Conservation (phyloP, 78 protist species). For the Chrysochromulina parva region DNA sequence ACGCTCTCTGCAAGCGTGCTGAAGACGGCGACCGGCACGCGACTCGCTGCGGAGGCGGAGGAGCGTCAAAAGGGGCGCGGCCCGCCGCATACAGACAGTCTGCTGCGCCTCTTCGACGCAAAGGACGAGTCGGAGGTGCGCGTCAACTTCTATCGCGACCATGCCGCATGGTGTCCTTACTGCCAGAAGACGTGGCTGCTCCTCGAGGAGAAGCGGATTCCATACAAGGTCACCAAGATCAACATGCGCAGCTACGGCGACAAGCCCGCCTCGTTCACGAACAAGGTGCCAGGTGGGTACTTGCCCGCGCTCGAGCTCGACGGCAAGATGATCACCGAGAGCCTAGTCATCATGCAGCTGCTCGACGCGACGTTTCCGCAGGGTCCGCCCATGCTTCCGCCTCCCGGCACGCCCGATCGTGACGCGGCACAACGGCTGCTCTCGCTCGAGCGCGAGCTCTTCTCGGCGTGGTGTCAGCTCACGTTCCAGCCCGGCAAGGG, state of each 20-base stretch:
- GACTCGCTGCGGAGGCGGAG: not conserved
- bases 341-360: conserved; percentile 1
- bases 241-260: conserved; percentile 39
- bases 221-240: conserved; percentile 4
- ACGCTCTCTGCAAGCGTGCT: not conserved
- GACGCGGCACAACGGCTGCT: not conserved
- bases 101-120: conserved; percentile 14
- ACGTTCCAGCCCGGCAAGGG: not conserved
- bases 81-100: not conserved
- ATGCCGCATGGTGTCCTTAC: conserved; percentile 42
- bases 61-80: not conserved
- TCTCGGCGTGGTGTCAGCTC: not conserved
- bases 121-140: conserved; percentile 23
- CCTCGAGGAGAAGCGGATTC: conserved; percentile 30
- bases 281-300: conserved; percentile 26
- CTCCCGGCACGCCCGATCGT: not conserved
- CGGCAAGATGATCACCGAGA: not conserved
- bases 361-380: not conserved
- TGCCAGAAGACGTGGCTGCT: conserved; percentile 47
- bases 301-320: conserved; percentile 43
- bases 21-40: not conserved
- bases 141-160: conserved; percentile 36
- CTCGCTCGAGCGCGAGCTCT: conserved; percentile 14
- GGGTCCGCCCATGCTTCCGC: not conserved
- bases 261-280: conserved; percentile 7